Base-by-base conservation (phyloP, 192 early-diverging fungal species). In the Coemansia reversa region DNA sequence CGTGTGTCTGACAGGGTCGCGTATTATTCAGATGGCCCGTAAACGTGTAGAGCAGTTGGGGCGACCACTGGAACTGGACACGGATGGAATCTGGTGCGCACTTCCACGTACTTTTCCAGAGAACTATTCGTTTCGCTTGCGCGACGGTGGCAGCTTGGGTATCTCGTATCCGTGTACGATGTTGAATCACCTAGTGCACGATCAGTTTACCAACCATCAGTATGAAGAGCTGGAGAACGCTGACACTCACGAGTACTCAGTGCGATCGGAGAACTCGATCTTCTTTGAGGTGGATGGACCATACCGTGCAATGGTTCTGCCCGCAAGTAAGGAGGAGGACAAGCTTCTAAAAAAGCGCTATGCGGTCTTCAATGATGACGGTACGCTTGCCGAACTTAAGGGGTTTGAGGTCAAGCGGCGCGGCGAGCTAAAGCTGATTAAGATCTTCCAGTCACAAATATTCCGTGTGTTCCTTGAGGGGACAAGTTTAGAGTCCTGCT, bases 251-350 rank as follows among this genome's bases (percentile, higher is more conserved):
- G 70, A 85, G 35, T 97, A 96, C 68, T 52, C 72, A 18, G 84
- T 80, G 11, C 87, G 83, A 33, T 89, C 87, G 60, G 97, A 99
- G 61, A 99, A 99, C 84, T 89, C 87, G 76, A 99, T 99, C 50
- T 97, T 99, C 63, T 99, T 99, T 60, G 97, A 99, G 74, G 95
- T 98, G 24, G 95, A 99, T 63, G 97, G 97, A 8, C 97, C 97
- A 23, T 99, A 99, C 72, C 88, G 90, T 39, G 95, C 95, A 22
- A 99, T 99, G 97, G 94, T 99, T 55, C 68, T 99, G 45, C 97
- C 97, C 14, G 84, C 95, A 6, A 96, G 94, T 58, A 94, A 90
- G 35, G 93, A 94, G 73, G 95, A 92, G 57, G 95, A 98, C 69
- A 97, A 96, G 80, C 75, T 98, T 48, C 77, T 99, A 29, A 99